These are phyloP conservation scores for Schrenkiella parvula DNA, from an alignment of 345 rosid species.

Conservation along the genomic window DNA sequence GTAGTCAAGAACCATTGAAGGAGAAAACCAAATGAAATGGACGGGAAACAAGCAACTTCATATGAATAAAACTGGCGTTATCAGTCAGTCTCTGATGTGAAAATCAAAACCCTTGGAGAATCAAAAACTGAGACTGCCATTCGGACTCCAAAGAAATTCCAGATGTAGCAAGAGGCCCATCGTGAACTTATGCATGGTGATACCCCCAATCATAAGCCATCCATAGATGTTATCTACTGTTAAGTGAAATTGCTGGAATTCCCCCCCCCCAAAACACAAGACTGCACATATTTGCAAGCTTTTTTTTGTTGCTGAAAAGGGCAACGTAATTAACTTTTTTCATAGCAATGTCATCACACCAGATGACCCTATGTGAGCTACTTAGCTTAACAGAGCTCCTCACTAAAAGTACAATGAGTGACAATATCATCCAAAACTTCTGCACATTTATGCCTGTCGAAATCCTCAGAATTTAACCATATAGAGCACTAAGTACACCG, in stretches of 20 bases:
- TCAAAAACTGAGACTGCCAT: constrained; percentile 44
- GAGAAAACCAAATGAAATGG: constrained; percentile 40
- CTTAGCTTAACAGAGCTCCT: constrained; percentile 38
- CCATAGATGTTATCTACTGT: neutral
- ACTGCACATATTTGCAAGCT: neutral
- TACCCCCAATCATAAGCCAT: neutral
- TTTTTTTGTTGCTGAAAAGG: neutral
- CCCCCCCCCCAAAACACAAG: neutral
- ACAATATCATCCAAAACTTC: neutral
- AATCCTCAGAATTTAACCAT: neutral
- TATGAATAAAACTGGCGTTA: constrained; percentile 35
- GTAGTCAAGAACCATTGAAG: constrained; percentile 36
- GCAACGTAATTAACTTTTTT: neutral
- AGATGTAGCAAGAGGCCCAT: constrained; percentile 37
- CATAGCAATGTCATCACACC: neutral
- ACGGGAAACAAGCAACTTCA: constrained; percentile 34
- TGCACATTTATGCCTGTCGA: constrained; percentile 12
- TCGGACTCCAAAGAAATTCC: constrained; percentile 41
- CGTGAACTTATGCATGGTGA: constrained; percentile 8
- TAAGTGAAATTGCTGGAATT: constrained; percentile 17
- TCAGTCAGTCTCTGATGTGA: constrained; percentile 53
- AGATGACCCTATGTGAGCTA: constrained; percentile 20
- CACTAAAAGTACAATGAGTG: constrained; percentile 25
- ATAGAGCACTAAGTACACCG: constrained; percentile 32
- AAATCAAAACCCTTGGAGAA: constrained; percentile 34